Evolutionary conservation across 2,329 filamentous ascomycete species (phyloP).

Genomic region (Calonectria honghensis): DNA sequence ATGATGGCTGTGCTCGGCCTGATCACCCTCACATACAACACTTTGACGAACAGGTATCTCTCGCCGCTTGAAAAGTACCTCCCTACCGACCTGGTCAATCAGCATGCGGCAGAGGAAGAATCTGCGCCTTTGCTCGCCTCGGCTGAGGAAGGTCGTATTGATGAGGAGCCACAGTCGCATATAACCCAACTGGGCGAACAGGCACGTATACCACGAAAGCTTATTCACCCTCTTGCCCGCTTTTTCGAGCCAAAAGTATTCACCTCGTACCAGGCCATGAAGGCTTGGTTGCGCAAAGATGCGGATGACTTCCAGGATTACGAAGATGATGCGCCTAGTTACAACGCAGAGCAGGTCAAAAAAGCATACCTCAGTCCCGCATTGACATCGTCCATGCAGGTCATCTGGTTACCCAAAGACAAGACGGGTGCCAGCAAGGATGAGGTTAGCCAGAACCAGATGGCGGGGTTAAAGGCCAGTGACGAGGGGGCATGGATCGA

Average conservation of each 20-base stretch:
- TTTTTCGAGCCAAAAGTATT: background rate
- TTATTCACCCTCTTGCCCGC: background rate
- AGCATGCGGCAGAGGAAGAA: background rate
- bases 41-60: background rate
- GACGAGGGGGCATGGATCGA: slow-evolving; percentile 6
- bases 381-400: background rate
- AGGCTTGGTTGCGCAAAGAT: background rate
- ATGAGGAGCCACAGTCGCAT: background rate
- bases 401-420: background rate
- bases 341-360: background rate
- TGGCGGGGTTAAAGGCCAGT: background rate
- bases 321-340: background rate
- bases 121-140: background rate
- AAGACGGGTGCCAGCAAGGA: background rate
- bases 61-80: background rate
- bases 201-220: background rate
- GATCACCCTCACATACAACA: background rate
- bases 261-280: slow-evolving; percentile 2
- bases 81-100: background rate
- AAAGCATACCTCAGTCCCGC: background rate
- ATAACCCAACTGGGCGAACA: background rate
- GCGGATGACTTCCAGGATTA: background rate
- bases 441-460: background rate
- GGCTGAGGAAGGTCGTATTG: background rate
- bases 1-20: background rate